These are phyloP conservation scores for Nitzschia sp. DNA, from an alignment of 108 stramenopile species.

Conservation along the genomic window DNA sequence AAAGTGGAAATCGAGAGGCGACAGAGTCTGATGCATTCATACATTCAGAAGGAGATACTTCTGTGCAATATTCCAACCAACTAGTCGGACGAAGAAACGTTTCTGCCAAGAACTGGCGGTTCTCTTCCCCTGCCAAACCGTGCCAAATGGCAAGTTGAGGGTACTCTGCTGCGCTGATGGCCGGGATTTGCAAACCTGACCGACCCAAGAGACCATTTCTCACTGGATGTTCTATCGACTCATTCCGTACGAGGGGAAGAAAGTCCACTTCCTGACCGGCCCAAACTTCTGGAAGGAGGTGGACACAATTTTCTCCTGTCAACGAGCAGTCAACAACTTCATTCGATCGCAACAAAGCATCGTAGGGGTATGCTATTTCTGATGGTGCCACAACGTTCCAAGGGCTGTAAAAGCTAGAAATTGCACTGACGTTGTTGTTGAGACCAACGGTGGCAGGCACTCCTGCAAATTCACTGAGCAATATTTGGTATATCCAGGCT, in stretches of 20 bases:
- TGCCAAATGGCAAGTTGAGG: constrained; percentile 31
- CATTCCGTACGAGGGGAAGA: neutral
- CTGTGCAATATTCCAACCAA: constrained; percentile 45
- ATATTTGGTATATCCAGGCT: constrained; percentile 36
- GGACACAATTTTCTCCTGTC: constrained; percentile 18
- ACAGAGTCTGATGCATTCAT: constrained; percentile 14
- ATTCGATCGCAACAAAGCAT: constrained; percentile 17
- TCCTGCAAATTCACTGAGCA: constrained; percentile 30
- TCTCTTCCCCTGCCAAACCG: constrained; percentile 41
- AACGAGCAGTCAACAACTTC: constrained; percentile 5
- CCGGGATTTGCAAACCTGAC: constrained; percentile 36
- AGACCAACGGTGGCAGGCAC: constrained; percentile 34
- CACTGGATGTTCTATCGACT: constrained; percentile 15
- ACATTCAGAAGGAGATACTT: constrained; percentile 22
- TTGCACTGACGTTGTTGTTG: neutral
- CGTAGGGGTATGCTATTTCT: constrained; percentile 10
- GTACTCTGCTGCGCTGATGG: constrained; percentile 20
- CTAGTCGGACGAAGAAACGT: constrained; percentile 42
- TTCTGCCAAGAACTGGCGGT: constrained; percentile 33
- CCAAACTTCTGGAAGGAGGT: constrained; percentile 44
- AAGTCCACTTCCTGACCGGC: constrained; percentile 11
- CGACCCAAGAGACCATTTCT: constrained; percentile 36
- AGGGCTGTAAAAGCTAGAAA: constrained; percentile 28
- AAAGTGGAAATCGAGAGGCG: neutral
- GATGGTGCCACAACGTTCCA: constrained; percentile 22